Base-by-base conservation (phyloP, 257 asterid genomes). In the Solanum gandarillasii region DNA sequence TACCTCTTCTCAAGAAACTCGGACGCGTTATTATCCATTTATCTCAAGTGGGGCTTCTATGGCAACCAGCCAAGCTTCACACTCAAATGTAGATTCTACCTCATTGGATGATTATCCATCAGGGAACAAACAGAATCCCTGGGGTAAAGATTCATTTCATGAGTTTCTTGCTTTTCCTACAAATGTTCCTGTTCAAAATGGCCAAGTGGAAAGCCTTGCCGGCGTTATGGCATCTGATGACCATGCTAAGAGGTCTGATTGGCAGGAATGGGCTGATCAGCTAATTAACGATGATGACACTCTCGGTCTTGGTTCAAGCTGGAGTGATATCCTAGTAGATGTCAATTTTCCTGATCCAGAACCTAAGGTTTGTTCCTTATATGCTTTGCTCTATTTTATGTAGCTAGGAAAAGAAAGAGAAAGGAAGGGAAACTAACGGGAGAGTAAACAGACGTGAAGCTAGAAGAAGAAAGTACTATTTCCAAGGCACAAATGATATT, bases 231-330 rank as follows among this genome's bases (percentile, higher is more conserved):
- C 86, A 23, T 90, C 93, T 31, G 93, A 90, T 70, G 95, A 91
- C 43, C 89, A 87, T 83, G 83, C 43, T 41, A 93, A 70, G 92
- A 91, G 90, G 91, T 89, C 91, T 46, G 96, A 94, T 87, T 95
- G 95, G 98, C 91, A 89, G 76, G 95, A 93, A 86, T 94, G 98
- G 98, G 95, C 93, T 0, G 94, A 95, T 73, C 93, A 94, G 91
- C 89, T 94, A 74, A 91, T 94, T 87, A 87, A 91, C n/a, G 93
- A 89, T 34, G 96, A 95, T 76, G 95, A 90, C 48, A 31, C 93
- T 1, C 90, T 92, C 6, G 95, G 90, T 79, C 90, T 91, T 7
- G 96, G 91, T 79, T 84, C 95, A 38, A 92, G 91, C 89, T 93
- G 94, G 94, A 90, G 90, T 84, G 94, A 94, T 90, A 91, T 95